Evolutionary conservation across 2,329 filamentous ascomycete genomes (phyloP).

Genomic region (Colletotrichum zoysiae): DNA sequence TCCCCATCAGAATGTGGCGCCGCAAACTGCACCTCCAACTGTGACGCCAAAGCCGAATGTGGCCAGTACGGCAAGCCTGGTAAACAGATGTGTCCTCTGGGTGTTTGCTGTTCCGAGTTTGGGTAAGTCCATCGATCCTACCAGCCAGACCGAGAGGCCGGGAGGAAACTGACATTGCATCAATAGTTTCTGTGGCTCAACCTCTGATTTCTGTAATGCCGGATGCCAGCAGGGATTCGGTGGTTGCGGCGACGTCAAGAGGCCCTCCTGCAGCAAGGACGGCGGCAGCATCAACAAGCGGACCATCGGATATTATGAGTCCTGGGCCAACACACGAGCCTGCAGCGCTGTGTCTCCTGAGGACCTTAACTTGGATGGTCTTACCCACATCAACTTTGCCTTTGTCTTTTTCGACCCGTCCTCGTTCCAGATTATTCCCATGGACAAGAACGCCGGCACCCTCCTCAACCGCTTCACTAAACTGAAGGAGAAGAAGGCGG

Average conservation of each 20-base stretch:
- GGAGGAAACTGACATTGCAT: no score
- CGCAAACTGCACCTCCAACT: conserved; percentile 47
- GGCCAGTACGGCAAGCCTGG: conserved; percentile 43
- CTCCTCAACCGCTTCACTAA: conserved; percentile 47
- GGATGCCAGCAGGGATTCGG: not conserved
- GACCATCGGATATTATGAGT: conserved; percentile 53
- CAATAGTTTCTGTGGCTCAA: not conserved
- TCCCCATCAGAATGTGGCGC: conserved; percentile 17
- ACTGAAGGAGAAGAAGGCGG: conserved; percentile 49
- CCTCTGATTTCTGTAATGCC: conserved; percentile 35
- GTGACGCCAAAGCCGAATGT: conserved; percentile 45
- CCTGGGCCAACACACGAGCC: conserved; percentile 44
- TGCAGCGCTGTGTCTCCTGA: conserved; percentile 43
- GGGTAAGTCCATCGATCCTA: not conserved
- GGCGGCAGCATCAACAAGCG: conserved; percentile 23
- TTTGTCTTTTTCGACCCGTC: conserved; percentile 57
- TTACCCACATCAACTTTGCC: conserved; percentile 50
- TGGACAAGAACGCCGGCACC: conserved; percentile 40
- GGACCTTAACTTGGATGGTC: conserved; percentile 41
- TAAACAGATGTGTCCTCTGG: conserved; percentile 46
- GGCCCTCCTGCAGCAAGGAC: conserved; percentile 31
- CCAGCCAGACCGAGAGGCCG: no score
- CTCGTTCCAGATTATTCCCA: conserved; percentile 42
- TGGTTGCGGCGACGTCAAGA: not conserved
- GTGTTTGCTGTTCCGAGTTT: conserved; percentile 48